Evolutionary conservation across 2,329 filamentous ascomycete genomes (phyloP), one percentile per base, ranked within the genome.

Genomic region (Sclerotinia nivalis): DNA sequence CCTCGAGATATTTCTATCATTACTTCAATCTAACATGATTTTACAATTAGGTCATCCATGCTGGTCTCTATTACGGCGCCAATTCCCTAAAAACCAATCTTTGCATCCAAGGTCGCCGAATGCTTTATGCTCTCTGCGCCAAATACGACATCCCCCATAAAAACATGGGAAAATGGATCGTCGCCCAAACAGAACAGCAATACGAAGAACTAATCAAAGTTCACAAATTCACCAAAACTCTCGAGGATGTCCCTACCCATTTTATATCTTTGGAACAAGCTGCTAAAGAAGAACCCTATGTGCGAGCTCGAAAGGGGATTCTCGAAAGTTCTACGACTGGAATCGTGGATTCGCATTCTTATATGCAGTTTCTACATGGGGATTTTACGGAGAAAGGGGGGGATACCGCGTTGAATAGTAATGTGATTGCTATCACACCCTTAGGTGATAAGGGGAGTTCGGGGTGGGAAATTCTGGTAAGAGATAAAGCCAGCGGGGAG

Each of bases 101-200:
- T 18, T 99, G 96, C 81, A 84, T 97, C 73, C 83, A 84, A 45
- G 96, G 96, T 71, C 90, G 90, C 75, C 79, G 89, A 45, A 84
- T 93, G 79, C 84, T 98, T 71, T 99, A 99, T 81, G 85, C 84
- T 5, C 87, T 97, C 55, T 97, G 95, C 82, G 80, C 82, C 7
- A 82, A 82, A 69, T 83, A 92, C 76, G 80, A 81, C 70, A 91
- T 99, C 65, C 88, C 88, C 0, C 87, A 96, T 81, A 85, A 85
- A 68, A 90, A 90, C 78, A 91, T 89, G 34, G 93, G 93, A 71
- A 98, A 97, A 83, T 97, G 95, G 94, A 91, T 98, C 76, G 92
- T 98, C 1, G 95, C 95, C 0, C 96, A 98, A 82, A 91, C 89
- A 66, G 84, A 84, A 1, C 82, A 81, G 60, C 92, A 98, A 72